A percentile compares a stretch with the other conserved stretches of the same genome.
Evolutionary conservation across 208 protist genomes (phyloP).

Genomic region (Leishmania tropica): DNA sequence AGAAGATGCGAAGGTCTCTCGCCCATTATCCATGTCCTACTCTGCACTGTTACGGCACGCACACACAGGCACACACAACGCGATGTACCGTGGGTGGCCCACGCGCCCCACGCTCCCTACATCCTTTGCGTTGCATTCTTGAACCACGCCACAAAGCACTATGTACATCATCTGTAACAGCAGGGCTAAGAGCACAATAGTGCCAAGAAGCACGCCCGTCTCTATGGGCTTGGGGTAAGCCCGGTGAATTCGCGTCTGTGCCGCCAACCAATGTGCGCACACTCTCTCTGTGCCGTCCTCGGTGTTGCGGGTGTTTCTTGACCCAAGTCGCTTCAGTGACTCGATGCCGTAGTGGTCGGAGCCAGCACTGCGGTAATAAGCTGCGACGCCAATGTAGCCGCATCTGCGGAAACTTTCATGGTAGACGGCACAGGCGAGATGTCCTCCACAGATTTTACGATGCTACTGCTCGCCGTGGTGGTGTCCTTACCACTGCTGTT

Average conservation of each 20-base stretch:
- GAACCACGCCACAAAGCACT: background rate
- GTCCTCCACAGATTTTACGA: constrained; percentile 6
- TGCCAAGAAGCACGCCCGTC: background rate
- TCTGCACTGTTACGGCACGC: background rate
- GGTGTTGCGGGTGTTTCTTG: no score
- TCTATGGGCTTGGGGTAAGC: background rate
- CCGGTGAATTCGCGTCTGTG: background rate
- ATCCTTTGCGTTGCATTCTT: background rate
- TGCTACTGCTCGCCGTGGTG: background rate
- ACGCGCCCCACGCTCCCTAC: background rate
- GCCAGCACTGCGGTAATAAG: background rate
- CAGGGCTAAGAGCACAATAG: background rate
- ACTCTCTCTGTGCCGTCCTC: background rate
- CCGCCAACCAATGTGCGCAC: background rate
- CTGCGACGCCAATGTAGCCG: background rate
- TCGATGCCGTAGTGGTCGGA: background rate
- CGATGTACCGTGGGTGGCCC: background rate
- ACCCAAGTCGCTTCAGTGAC: background rate
- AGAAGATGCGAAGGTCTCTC: background rate
- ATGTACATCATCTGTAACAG: background rate
- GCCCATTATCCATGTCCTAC: background rate
- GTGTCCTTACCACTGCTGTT: background rate
- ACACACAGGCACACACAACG: background rate
- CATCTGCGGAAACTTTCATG: background rate
- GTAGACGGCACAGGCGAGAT: background rate